phyloP scores from a whole-genome alignment of 2,329 filamentous ascomycete species.

The Reticulascus tulasneorum region DNA sequence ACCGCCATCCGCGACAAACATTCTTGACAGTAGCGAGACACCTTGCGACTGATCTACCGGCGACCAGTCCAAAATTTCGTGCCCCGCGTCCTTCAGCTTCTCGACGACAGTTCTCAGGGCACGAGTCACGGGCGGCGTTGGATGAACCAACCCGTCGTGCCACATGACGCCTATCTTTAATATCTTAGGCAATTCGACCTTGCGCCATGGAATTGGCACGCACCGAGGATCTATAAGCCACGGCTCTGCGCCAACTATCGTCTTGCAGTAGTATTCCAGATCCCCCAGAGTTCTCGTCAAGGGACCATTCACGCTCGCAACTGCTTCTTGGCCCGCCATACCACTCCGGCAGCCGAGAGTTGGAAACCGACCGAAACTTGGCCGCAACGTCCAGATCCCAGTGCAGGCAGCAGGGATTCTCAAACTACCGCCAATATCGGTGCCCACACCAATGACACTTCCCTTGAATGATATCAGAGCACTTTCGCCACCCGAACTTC shows the following conservation, averaged over 20 bases:
- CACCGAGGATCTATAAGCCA: constrained; percentile 57
- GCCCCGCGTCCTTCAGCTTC: constrained; percentile 39
- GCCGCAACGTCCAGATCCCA: constrained; percentile 53
- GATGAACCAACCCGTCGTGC: constrained; percentile 60
- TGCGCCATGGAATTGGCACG: constrained; percentile 54
- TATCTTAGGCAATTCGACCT: constrained; percentile 26
- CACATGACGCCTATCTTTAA: constrained; percentile 59
- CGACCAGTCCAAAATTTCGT: constrained; percentile 51
- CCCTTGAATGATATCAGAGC: constrained; percentile 58
- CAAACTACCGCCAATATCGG: constrained; percentile 58
- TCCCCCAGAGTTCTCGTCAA: constrained; percentile 54
- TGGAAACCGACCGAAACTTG: constrained; percentile 57
- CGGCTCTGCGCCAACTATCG: constrained; percentile 46
- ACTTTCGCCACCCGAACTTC: constrained; percentile 64
- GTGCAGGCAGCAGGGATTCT: constrained; percentile 52
- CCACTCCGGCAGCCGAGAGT: constrained; percentile 49
- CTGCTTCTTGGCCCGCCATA: constrained; percentile 61
- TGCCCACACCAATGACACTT: constrained; percentile 57
- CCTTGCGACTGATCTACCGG: constrained; percentile 37
- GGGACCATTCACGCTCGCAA: constrained; percentile 61
- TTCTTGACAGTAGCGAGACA: constrained; percentile 31
- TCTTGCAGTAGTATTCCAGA: constrained; percentile 49
- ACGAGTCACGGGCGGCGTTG: constrained; percentile 61
- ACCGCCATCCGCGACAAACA: constrained; percentile 47
- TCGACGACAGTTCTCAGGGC: constrained; percentile 44